Percentiles rank a stretch among this genome's conserved stretches.
Evolutionary conservation across 2,329 filamentous ascomycete genomes (phyloP).

Genomic region (Pezicula rhizophila): DNA sequence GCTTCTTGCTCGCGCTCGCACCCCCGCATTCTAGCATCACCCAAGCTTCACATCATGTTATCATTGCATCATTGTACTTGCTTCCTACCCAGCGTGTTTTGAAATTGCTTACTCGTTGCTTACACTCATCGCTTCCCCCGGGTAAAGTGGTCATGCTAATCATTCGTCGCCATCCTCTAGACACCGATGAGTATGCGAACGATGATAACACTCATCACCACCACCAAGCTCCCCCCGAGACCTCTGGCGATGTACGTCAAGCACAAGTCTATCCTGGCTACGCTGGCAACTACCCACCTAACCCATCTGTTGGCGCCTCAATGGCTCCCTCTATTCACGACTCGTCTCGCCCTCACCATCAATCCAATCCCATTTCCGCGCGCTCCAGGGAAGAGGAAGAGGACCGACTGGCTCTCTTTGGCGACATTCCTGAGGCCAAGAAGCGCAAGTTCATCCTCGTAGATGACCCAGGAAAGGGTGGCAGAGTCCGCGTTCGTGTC

Average conservation of each 20-base stretch:
- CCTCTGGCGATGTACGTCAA: conserved; percentile 63
- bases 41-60: conserved; percentile 20
- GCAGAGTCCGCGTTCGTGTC: conserved; percentile 80
- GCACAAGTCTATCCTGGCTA: conserved; percentile 71
- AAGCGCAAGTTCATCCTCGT: conserved; percentile 96
- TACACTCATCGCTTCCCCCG: conserved; percentile 19
- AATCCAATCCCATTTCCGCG: conserved; percentile 33
- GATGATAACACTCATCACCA: conserved; percentile 63
- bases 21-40: conserved; percentile 9
- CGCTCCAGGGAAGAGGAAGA: conserved; percentile 32
- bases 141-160: conserved; percentile 27
- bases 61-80: conserved; percentile 22
- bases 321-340: conserved; percentile 59
- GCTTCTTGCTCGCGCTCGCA: conserved; percentile 18
- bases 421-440: conserved; percentile 81
- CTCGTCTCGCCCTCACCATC: conserved; percentile 27
- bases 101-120: conserved; percentile 8
- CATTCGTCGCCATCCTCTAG: conserved; percentile 33
- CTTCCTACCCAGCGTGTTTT: conserved; percentile 11
- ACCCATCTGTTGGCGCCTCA: conserved; percentile 49
- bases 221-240: conserved; percentile 48
- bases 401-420: conserved; percentile 69
- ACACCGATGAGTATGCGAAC: conserved; percentile 52
- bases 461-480: conserved; percentile 77
- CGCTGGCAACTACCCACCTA: conserved; percentile 54